Evolutionary conservation across 352 stramenopile genomes (phyloP).

Genomic region (Globisporangium carolinianum): DNA sequence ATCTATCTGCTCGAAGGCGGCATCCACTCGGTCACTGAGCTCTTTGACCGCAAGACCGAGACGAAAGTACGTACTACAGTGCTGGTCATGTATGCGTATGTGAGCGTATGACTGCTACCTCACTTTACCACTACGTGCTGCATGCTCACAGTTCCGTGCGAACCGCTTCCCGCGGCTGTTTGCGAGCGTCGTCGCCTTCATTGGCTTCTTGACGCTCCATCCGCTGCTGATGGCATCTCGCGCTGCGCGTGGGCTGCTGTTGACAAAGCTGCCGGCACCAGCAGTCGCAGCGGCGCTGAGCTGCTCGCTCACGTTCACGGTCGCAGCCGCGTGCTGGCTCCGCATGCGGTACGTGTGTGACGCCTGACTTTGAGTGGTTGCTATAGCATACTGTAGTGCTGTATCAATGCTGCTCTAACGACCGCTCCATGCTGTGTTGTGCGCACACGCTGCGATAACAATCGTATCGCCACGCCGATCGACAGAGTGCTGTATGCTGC

Average conservation of each 20-base stretch:
- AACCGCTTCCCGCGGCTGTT: conserved; percentile 67
- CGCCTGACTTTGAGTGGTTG: too few species aligned
- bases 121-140: background rate
- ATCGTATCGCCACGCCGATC: too few species aligned
- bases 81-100: background rate
- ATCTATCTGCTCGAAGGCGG: conserved; percentile 63
- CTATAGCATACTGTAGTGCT: too few species aligned
- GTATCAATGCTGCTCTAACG: too few species aligned
- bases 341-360: conserved; percentile 29
- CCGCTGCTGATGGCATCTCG: conserved; percentile 17
- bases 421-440: too few species aligned
- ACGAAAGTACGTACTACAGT: conserved; percentile 24
- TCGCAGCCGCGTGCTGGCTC: conserved; percentile 44
- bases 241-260: conserved; percentile 21
- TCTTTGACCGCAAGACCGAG: conserved; percentile 41
- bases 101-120: background rate
- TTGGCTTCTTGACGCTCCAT: conserved; percentile 57
- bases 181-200: conserved; percentile 49
- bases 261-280: conserved; percentile 32
- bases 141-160: conserved; percentile 31
- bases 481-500: conserved; percentile 46
- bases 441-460: too few species aligned
- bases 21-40: conserved; percentile 29
- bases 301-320: conserved; percentile 37
- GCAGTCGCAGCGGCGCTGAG: conserved; percentile 35